These are phyloP conservation scores for Sugiyamaella lignohabitans DNA, from an alignment of 805 yeast genomes.

Conservation along the genomic window DNA sequence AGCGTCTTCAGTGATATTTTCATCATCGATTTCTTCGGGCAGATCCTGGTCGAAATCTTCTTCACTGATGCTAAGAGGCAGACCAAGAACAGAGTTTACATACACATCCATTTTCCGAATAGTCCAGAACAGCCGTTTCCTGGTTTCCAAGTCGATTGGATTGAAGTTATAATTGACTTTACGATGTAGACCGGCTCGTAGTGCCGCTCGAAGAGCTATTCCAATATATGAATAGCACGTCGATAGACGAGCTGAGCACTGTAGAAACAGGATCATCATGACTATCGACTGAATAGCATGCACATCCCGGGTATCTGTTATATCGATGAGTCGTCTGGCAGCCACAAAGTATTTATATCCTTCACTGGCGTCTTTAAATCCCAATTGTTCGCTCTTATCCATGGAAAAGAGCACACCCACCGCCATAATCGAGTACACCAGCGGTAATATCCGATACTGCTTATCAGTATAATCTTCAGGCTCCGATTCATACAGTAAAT, in stretches of 20 bases:
- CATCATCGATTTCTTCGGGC: constrained; percentile 82
- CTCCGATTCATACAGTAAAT: constrained; percentile 67
- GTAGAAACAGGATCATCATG: constrained; percentile 77
- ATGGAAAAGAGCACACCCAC: constrained; percentile 67
- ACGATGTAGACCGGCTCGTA: constrained; percentile 78
- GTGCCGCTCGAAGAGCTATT: constrained; percentile 73
- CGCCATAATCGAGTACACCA: constrained; percentile 81
- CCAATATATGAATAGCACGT: constrained; percentile 89
- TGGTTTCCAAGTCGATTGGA: constrained; percentile 74
- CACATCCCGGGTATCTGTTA: constrained; percentile 76
- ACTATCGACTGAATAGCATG: constrained; percentile 80
- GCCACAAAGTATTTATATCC: constrained; percentile 76
- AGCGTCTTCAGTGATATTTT: constrained; percentile 65
- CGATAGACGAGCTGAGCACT: constrained; percentile 79
- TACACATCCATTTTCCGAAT: constrained; percentile 87
- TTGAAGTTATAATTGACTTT: constrained; percentile 57
- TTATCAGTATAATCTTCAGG: constrained; percentile 65
- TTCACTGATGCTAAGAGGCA: constrained; percentile 69
- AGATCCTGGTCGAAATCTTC: constrained; percentile 83
- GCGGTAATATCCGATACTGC: constrained; percentile 69
- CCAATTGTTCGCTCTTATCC: constrained; percentile 41
- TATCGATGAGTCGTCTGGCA: constrained; percentile 72
- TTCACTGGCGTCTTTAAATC: constrained; percentile 40
- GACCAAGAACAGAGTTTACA: constrained; percentile 77
- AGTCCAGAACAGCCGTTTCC: constrained; percentile 84